These are phyloP conservation scores for Phycomyces nitens DNA, from an alignment of 192 early-diverging fungal genomes.

Conservation along the genomic window DNA sequence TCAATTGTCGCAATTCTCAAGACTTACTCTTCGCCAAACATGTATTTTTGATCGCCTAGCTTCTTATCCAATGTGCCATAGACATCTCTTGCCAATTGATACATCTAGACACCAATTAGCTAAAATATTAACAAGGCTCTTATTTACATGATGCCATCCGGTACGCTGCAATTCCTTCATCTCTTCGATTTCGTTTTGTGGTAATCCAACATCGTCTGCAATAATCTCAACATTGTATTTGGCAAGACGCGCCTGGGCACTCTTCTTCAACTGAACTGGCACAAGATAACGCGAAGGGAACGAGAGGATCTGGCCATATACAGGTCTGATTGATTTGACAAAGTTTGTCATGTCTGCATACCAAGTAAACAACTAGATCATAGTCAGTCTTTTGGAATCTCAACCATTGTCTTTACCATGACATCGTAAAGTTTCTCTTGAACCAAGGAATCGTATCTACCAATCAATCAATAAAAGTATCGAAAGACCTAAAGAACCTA, in stretches of 20 bases:
- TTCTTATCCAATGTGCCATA: constrained; percentile 66
- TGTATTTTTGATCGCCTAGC: constrained; percentile 72
- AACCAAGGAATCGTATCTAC: constrained; percentile 65
- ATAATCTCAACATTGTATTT: constrained; percentile 44
- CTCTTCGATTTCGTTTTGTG: constrained; percentile 40
- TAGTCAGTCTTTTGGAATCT: not conserved
- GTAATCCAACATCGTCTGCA: constrained; percentile 43
- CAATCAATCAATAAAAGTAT: constrained; percentile 1
- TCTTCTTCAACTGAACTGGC: constrained; percentile 70
- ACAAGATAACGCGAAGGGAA: constrained; percentile 66
- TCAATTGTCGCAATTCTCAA: too few relatives aligned
- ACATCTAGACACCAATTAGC: constrained; percentile 72
- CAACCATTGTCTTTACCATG: constrained; percentile 40
- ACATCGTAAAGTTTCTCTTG: constrained; percentile 77
- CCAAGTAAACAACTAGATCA: constrained; percentile 65
- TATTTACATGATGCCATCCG: constrained; percentile 41
- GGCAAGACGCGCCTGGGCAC: constrained; percentile 62
- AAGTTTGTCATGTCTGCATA: constrained; percentile 83
- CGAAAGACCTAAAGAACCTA: not conserved
- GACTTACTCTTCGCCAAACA: constrained; percentile 71
- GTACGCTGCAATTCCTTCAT: constrained; percentile 33
- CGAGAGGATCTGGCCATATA: constrained; percentile 65
- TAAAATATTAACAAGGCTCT: too few relatives aligned
- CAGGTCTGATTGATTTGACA: constrained; percentile 65
- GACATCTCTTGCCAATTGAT: constrained; percentile 60